Base-by-base conservation (phyloP, 2,329 filamentous ascomycete genomes). In the Fusarium nygamai region DNA sequence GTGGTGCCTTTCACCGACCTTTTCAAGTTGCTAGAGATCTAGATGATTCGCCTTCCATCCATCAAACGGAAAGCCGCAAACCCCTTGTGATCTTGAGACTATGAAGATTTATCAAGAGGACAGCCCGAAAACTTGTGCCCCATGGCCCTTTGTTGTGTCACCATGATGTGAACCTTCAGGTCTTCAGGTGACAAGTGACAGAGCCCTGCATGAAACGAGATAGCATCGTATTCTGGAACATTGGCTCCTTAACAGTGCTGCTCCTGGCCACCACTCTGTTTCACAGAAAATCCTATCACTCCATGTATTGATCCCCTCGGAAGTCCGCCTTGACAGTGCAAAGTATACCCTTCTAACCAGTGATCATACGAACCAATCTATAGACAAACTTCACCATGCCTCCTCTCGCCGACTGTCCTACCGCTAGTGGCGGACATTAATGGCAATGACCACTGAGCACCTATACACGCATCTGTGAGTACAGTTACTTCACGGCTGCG, bases 171-270 rank as follows among this genome's bases (percentile, higher is more conserved):
- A 39, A 59, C n/a, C 53, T 54, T 63, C 36, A 36, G 65, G 36
- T 46, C 27, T 31, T 22, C 22, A 17, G 19, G 43, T 48, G 38
- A 66, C 47, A 58, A 72, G 47, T 46, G 47, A 62, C 24, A 64
- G 50, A 27, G 48, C 36, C 50, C 51, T 38, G 38, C 41, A 69
- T 61, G 69, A 46, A 38, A 61, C 64, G 38, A 36, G 61, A 75
- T 75, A 67, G 64, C 72, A 64, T 75, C 72, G 51, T 34, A 33
- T 58, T 72, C 36, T 47, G 24, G 19, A 68, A 34, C 63, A 44
- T 62, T 34, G 46, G 47, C 43, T 56, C 44, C 17, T 17, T n/a
- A 19, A 31, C 36, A 31, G 8, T 56, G 27, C 16, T 61, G 17
- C 29, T 54, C 29, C 50, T 61, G 51, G 12, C 20, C 17, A 19